phyloP scores from a whole-genome alignment of 2,329 filamentous ascomycete species.

The Setomelanomma holmii region DNA sequence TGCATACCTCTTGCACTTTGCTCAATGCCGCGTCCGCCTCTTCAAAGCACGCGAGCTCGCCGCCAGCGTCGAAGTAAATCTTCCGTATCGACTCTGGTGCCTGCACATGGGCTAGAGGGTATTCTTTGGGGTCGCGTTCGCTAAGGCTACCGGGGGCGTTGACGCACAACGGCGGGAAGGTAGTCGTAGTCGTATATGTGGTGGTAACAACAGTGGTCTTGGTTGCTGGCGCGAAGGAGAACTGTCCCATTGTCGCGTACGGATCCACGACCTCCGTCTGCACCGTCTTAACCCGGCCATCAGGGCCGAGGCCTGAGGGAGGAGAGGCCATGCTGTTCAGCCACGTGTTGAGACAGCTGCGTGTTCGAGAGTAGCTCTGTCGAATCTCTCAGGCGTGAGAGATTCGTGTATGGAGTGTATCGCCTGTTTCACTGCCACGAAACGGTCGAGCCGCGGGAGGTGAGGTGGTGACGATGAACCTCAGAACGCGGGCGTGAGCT shows the following conservation, averaged over 20 bases:
- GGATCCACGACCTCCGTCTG: conserved; percentile 37
- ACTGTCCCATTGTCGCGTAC: conserved; percentile 61
- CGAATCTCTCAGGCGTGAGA: not conserved
- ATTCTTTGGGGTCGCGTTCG: conserved; percentile 84
- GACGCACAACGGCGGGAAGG: conserved; percentile 83
- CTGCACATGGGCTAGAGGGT: conserved; percentile 82
- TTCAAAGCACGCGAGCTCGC: conserved; percentile 66
- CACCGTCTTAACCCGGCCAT: conserved; percentile 34
- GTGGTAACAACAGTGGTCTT: conserved; percentile 80
- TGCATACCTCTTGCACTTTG: conserved; percentile 62
- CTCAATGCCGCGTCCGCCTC: conserved; percentile 66
- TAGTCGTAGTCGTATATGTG: conserved; percentile 84
- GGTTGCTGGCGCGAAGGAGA: conserved; percentile 68
- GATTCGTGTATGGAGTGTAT: not conserved
- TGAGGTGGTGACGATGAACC: conserved; percentile 13
- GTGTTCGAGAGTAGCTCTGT: not conserved
- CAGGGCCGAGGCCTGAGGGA: conserved; percentile 28
- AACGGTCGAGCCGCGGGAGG: conserved; percentile 8
- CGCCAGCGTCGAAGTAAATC: conserved; percentile 76
- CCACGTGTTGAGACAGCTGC: conserved; percentile 1
- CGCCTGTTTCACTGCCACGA: conserved; percentile 4
- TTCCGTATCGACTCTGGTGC: conserved; percentile 80
- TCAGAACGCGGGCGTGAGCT: conserved; percentile 16
- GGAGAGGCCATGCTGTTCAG: conserved; percentile 38
- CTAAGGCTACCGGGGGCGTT: conserved; percentile 73